phyloP scores from a whole-genome alignment of 106 monocot genomes.

The Amphibolis antarctica region DNA sequence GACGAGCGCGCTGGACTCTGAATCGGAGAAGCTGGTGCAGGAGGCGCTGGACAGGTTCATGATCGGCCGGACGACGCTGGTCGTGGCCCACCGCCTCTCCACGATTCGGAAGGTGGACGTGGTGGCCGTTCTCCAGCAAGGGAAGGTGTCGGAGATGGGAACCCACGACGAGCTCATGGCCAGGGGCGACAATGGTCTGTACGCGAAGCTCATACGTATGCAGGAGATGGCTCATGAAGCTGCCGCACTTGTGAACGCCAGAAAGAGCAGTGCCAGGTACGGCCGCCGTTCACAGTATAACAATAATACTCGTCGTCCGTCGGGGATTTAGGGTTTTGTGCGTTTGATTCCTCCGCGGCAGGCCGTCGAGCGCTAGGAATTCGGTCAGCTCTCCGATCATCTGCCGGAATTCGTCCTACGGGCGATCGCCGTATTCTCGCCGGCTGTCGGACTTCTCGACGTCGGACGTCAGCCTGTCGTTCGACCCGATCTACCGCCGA shows the following conservation, averaged over 20 bases:
- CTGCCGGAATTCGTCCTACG: constrained; percentile 78
- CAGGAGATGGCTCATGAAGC: constrained; percentile 86
- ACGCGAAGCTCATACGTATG: constrained; percentile 78
- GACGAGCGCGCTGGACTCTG: constrained; percentile 90
- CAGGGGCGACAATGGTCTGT: constrained; percentile 56
- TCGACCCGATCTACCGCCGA: constrained; percentile 33
- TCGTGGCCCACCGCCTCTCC: constrained; percentile 93
- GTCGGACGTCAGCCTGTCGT: constrained; percentile 41
- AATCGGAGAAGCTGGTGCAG: constrained; percentile 94
- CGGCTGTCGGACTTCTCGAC: constrained; percentile 82
- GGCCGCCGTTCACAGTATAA: no score
- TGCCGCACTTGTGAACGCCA: constrained; percentile 43
- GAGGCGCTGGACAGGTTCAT: constrained; percentile 97
- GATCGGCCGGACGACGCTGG: constrained; percentile 94
- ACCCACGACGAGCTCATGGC: constrained; percentile 91
- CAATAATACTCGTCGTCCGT: no score
- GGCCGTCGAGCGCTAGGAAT: constrained; percentile 81
- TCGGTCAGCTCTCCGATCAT: constrained; percentile 86
- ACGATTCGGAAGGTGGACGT: constrained; percentile 82
- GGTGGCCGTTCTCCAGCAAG: constrained; percentile 77
- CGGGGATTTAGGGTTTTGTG: neutral
- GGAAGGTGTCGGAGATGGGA: constrained; percentile 60
- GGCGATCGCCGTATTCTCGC: constrained; percentile 76
- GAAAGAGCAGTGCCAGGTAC: constrained; percentile 59
- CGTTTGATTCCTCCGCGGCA: neutral